Percentiles rank a stretch among this genome's conserved stretches.
Conservation (phyloP, 148 eudicot genomes). For the Vaccinium corymbosum region DNA sequence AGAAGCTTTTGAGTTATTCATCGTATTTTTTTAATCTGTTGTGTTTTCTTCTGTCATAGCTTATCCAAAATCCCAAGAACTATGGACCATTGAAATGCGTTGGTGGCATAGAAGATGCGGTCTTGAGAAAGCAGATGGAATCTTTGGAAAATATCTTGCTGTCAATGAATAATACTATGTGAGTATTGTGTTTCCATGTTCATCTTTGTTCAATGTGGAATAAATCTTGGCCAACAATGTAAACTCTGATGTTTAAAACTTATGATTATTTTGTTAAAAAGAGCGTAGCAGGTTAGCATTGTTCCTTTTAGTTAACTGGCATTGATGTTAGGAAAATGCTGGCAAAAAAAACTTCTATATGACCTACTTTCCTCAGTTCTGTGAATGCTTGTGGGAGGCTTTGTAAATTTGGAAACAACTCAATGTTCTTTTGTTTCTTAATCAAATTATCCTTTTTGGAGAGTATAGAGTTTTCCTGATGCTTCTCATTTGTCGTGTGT, state of each 20-base stretch:
- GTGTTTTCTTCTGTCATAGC: conserved; percentile 25
- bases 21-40: not conserved
- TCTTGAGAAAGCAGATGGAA: conserved; percentile 68
- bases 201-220: not conserved
- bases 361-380: not conserved
- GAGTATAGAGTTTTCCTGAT: not conserved
- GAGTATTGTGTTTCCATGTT: conserved; percentile 19
- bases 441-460: not conserved
- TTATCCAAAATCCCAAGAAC: conserved; percentile 49
- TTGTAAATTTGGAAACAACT: not conserved
- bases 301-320: not conserved
- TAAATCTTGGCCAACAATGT: not conserved
- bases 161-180: conserved; percentile 63
- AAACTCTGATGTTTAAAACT: not conserved
- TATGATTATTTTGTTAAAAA: not conserved
- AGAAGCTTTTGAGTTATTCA: not conserved
- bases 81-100: conserved; percentile 67
- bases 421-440: not conserved
- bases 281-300: not conserved
- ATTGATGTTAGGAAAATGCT: not conserved
- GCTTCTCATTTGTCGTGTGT: not conserved
- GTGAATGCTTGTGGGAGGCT: not conserved
- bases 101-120: conserved; percentile 49
- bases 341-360: not conserved
- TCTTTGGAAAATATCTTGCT: conserved; percentile 53